Evolutionary conservation across 192 early-diverging fungal species (phyloP).

Genomic region (Spizellomyces sp.): DNA sequence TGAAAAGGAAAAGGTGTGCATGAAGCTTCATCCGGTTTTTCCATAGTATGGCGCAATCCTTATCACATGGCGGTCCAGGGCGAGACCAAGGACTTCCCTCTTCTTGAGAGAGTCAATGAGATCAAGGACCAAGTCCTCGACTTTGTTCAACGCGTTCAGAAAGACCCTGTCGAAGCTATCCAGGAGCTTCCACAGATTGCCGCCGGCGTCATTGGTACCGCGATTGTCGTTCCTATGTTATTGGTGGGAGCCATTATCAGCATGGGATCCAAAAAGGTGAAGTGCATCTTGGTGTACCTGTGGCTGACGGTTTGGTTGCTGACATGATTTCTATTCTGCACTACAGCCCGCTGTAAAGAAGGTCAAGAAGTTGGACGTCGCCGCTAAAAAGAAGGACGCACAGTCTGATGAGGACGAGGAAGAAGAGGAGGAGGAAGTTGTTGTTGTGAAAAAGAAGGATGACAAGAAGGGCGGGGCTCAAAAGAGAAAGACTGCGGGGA

Average conservation of each 20-base stretch:
- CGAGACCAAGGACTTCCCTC: constrained; percentile 1
- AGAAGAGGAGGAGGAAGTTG: constrained; percentile 1
- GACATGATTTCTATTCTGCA: no score
- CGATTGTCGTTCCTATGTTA: constrained; percentile 24
- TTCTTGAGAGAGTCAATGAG: constrained; percentile 16
- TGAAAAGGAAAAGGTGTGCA: constrained; percentile 14
- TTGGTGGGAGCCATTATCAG: background rate
- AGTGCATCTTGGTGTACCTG: background rate
- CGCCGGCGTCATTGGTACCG: constrained; percentile 19
- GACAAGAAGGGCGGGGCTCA: background rate
- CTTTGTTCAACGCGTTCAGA: constrained; percentile 32
- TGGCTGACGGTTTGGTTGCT: background rate
- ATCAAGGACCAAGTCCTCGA: constrained; percentile 21
- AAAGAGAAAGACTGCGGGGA: no score
- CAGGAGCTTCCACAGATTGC: constrained; percentile 45
- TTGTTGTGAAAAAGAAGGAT: background rate
- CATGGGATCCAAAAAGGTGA: no score
- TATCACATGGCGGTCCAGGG: background rate
- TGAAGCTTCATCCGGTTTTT: background rate
- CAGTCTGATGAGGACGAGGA: constrained; percentile 6
- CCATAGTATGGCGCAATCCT: background rate
- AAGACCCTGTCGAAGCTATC: constrained; percentile 40
- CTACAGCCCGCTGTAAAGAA: constrained; percentile 13
- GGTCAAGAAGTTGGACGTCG: constrained; percentile 27
- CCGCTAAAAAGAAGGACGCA: constrained; percentile 14